Percentiles rank a stretch among this genome's conserved stretches.
Evolutionary conservation across 345 rosid genomes (phyloP).

Genomic region (Rhodomyrtus tomentosa): DNA sequence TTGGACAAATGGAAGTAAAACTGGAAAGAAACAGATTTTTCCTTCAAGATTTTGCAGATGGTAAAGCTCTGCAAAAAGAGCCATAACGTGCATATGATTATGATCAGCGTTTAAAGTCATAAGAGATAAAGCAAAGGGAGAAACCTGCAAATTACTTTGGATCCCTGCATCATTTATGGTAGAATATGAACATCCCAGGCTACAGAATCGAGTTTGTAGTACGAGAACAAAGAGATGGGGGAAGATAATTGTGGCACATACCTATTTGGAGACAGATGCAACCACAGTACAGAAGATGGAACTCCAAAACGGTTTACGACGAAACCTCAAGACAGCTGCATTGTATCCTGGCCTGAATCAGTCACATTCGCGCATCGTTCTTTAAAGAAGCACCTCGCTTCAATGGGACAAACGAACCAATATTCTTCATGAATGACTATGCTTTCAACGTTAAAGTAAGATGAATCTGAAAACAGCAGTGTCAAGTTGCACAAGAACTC

Average conservation of each 20-base stretch:
- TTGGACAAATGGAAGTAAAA: not conserved
- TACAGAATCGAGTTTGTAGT: constrained; percentile 83
- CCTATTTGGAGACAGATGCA: constrained; percentile 18
- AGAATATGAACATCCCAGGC: constrained; percentile 66
- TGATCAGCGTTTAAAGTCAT: not conserved
- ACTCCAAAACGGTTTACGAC: not conserved
- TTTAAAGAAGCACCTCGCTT: not conserved
- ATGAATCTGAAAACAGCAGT: not conserved
- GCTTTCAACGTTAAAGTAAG: not conserved
- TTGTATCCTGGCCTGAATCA: not conserved
- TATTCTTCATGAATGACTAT: not conserved
- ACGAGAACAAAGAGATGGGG: constrained; percentile 74
- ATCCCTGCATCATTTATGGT: constrained; percentile 52
- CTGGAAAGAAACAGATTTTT: not conserved
- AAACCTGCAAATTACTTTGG: constrained; percentile 31
- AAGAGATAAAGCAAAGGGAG: not conserved
- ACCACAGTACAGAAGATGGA: not conserved
- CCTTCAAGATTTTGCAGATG: not conserved
- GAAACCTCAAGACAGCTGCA: not conserved
- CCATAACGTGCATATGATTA: not conserved
- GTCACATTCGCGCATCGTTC: not conserved
- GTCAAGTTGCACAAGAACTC: not conserved
- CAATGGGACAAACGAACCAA: not conserved
- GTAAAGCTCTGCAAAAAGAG: not conserved
- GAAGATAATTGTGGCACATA: constrained; percentile 65